Base-by-base conservation (phyloP, 2,329 filamentous ascomycete genomes). In the Penicillium olsonii region DNA sequence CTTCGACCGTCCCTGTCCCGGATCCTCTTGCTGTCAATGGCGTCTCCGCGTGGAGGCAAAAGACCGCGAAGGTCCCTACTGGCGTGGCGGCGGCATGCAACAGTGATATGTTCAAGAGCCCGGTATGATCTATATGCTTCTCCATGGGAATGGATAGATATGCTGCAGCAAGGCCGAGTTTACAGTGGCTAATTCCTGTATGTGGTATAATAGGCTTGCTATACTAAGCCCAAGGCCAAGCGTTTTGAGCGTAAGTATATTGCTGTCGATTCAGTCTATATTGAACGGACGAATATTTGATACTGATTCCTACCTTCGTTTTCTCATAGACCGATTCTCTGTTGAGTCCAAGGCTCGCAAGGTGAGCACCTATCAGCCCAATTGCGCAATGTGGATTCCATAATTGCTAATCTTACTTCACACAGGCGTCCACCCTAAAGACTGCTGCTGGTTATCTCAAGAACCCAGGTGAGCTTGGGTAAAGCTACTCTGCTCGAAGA, bases 31-130 rank as follows among this genome's bases (percentile, higher is more conserved):
- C 84, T 37, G 70, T 90, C 65, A 80, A 85, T 59, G 83, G 83
- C 53, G 84, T 95, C 48, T 70, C 81, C 45, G 83, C 82, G 33
- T 79, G 87, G 59, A 82, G 92, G 41, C 81, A 80, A 53, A 88
- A 87, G n/a, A 59, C 55, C 42, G 87, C 87, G 3, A 84, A 83
- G 62, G 77, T 94, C 33, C 78, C 88, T 55, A 88, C 85, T 15
- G 87, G 87, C 31, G 82, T 90, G 39, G 92, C 92, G 26, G 88
- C 90, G 9, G 80, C 82, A 42, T 86, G 87, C 2, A 85, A 87
- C 69, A 89, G 88, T 69, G 87, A 92, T 62, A 84, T 88, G 77
- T 96, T 95, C 73, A 94, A 94, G 73, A 84, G 84, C 44, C 79
- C 83, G 46, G 85, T 88, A 70, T 62, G 81, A 46, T 40, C 39